Evolutionary conservation across 1,284 basidiomycete species (phyloP).

Genomic region (Sanghuangporus baumii): DNA sequence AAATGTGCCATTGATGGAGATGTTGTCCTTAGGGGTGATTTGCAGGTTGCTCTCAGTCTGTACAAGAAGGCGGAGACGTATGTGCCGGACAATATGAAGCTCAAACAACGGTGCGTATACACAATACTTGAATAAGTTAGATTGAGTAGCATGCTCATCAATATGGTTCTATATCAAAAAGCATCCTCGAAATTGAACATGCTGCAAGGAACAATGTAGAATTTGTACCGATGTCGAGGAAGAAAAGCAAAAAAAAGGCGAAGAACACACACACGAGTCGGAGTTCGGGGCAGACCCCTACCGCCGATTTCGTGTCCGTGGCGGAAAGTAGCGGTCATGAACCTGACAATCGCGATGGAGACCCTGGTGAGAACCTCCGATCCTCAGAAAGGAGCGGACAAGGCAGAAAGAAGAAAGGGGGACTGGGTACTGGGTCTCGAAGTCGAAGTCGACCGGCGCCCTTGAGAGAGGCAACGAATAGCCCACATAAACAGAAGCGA

Average conservation of each 20-base stretch:
- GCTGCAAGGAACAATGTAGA: constrained; percentile 53
- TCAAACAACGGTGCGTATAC: constrained; percentile 77
- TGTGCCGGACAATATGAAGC: constrained; percentile 71
- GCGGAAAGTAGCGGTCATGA: constrained; percentile 1
- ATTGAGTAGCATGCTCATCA: constrained; percentile 33
- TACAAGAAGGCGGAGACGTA: constrained; percentile 72
- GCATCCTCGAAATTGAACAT: constrained; percentile 73
- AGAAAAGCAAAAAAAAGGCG: constrained; percentile 33
- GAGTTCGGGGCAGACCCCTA: constrained; percentile 21
- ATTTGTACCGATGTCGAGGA: constrained; percentile 62
- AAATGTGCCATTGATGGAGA: not conserved
- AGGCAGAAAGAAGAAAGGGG: not conserved
- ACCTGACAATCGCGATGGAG: constrained; percentile 6
- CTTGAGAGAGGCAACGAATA: constrained; percentile 11
- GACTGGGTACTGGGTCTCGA: not conserved
- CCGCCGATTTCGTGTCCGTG: not conserved
- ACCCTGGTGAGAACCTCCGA: not conserved
- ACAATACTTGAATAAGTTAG: constrained; percentile 42
- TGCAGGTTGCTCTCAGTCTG: constrained; percentile 64
- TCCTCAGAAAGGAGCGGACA: not conserved
- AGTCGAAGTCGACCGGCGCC: not conserved
- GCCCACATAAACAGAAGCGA: constrained; percentile 11
- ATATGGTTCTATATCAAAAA: constrained; percentile 24
- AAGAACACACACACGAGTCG: constrained; percentile 20
- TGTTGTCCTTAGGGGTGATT: constrained; percentile 50